phyloP scores from a whole-genome alignment of 2,329 filamentous ascomycete genomes.

The Cucurbitaria berberidis region DNA sequence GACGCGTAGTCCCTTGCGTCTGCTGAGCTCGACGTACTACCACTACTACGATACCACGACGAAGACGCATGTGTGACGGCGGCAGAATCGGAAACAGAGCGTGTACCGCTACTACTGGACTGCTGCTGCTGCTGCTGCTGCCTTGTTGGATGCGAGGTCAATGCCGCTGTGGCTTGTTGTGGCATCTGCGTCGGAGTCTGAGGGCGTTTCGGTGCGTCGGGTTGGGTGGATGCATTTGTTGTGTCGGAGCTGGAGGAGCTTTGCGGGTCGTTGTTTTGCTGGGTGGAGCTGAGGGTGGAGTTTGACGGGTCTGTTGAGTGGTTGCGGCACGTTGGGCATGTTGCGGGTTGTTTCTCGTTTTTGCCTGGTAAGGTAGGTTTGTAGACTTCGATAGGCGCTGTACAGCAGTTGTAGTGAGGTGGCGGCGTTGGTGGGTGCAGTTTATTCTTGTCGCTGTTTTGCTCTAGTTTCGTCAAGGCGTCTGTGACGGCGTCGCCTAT shows the following conservation, averaged over 20 bases:
- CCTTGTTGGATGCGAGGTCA: constrained; percentile 1
- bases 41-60: constrained; percentile 1
- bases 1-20: constrained; percentile 15
- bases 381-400: constrained; percentile 1
- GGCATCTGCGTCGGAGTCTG: background rate
- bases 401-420: constrained; percentile 1
- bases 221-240: constrained; percentile 1
- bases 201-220: too few relatives aligned
- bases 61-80: background rate
- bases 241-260: constrained; percentile 1
- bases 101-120: background rate
- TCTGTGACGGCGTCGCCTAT: constrained; percentile 25
- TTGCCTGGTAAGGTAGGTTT: background rate
- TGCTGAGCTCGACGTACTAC: constrained; percentile 13
- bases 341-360: background rate
- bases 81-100: background rate
- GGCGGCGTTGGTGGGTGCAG: constrained; percentile 8
- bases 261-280: background rate
- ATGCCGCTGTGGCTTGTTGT: background rate
- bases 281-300: constrained; percentile 1
- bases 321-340: constrained; percentile 1
- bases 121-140: constrained; percentile 3
- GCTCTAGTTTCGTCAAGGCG: constrained; percentile 27
- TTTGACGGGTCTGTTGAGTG: constrained; percentile 10
- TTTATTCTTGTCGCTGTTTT: constrained; percentile 19